Conservation (phyloP, 148 eudicot genomes). For the Talinum fruticosum region DNA sequence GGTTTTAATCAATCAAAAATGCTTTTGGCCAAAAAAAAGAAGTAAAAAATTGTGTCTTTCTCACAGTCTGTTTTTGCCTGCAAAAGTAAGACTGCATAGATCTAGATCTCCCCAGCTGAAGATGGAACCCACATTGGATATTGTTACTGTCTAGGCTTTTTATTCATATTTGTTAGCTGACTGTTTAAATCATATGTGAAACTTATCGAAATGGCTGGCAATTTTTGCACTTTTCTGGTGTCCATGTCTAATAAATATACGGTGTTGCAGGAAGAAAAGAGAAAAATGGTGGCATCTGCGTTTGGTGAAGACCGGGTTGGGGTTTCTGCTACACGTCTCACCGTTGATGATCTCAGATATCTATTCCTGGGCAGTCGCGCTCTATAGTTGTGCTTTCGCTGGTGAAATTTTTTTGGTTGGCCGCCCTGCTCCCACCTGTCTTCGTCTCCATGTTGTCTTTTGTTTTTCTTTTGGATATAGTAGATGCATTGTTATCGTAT, state of each 20-base stretch:
- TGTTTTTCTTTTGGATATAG: neutral
- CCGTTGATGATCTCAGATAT: slow-evolving; percentile 70
- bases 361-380: slow-evolving; percentile 51
- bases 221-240: too few species aligned
- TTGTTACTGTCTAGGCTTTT: too few species aligned
- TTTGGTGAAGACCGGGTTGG: slow-evolving; percentile 91
- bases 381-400: slow-evolving; percentile 7
- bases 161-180: too few species aligned
- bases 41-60: too few species aligned
- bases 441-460: neutral
- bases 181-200: too few species aligned
- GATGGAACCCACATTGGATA: too few species aligned
- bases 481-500: neutral
- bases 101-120: too few species aligned
- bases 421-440: neutral
- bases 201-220: too few species aligned
- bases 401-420: neutral
- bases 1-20: too few species aligned
- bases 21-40: too few species aligned
- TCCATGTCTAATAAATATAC: neutral
- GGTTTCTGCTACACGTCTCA: slow-evolving; percentile 59
- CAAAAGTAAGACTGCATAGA: too few species aligned
- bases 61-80: too few species aligned
- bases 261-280: slow-evolving; percentile 84
- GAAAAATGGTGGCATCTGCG: slow-evolving; percentile 97